phyloP scores from a whole-genome alignment of 495 filamentous ascomycete genomes.

The Podospora comata region DNA sequence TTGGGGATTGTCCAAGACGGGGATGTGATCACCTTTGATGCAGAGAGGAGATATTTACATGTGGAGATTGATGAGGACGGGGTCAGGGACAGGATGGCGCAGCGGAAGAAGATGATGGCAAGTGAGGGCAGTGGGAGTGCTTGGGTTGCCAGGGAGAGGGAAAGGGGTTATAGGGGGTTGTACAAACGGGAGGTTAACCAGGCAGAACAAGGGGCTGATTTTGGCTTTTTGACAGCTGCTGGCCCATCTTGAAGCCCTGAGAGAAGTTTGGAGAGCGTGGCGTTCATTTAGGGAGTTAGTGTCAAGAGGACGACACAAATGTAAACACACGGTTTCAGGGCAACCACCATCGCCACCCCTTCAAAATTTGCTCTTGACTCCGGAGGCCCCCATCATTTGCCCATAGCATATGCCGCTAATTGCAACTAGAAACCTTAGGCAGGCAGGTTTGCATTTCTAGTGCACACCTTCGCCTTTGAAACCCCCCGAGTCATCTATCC shows the following conservation, averaged over 20 bases:
- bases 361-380: no score
- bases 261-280: not conserved
- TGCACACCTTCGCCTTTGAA: no score
- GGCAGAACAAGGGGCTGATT: slow-evolving; percentile 62
- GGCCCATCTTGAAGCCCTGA: slow-evolving; percentile 21
- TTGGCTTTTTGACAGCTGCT: slow-evolving; percentile 59
- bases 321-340: not conserved
- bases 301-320: not conserved
- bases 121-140: slow-evolving; percentile 15
- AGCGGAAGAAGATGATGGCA: slow-evolving; percentile 29
- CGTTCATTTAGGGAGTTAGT: not conserved
- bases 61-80: slow-evolving; percentile 50
- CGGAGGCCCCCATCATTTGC: no score
- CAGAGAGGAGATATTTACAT: slow-evolving; percentile 42
- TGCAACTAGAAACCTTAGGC: no score
- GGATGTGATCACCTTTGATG: slow-evolving; percentile 55
- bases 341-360: not conserved
- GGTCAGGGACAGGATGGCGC: slow-evolving; percentile 39
- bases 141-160: slow-evolving; percentile 38
- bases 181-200: slow-evolving; percentile 64
- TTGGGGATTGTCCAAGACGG: slow-evolving; percentile 60
- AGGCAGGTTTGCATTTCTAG: no score
- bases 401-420: no score
- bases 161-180: slow-evolving; percentile 61
- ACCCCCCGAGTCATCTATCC: no score